Evolutionary conservation across 2,329 filamentous ascomycete genomes (phyloP).

Genomic region (Alternaria gansuensis): DNA sequence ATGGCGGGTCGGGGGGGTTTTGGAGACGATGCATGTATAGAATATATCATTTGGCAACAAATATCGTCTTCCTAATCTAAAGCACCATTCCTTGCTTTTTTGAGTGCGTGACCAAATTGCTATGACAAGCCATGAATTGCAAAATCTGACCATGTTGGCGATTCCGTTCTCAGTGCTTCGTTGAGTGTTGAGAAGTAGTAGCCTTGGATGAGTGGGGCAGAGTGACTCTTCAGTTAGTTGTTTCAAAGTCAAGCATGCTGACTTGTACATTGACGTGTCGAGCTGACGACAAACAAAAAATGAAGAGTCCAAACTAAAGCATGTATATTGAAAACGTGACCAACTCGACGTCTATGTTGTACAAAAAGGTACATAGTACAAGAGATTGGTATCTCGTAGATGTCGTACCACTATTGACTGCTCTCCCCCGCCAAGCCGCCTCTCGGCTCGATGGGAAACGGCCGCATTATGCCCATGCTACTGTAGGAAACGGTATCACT

Average conservation of each 20-base stretch:
- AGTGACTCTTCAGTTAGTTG: neutral
- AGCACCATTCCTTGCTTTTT: neutral
- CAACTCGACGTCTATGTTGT: conserved; percentile 52
- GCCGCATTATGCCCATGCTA: conserved; percentile 37
- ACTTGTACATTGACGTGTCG: neutral
- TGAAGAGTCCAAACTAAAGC: conserved; percentile 28
- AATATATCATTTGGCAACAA: conserved; percentile 20
- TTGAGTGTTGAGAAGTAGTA: neutral
- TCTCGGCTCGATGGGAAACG: conserved; percentile 23
- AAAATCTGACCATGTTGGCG: neutral
- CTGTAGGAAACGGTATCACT: conserved; percentile 28
- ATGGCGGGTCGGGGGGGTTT: conserved; percentile 5
- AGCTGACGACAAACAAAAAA: neutral
- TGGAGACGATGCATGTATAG: conserved; percentile 28
- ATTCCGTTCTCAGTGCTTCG: neutral
- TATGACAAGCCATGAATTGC: neutral
- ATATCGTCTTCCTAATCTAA: conserved; percentile 9
- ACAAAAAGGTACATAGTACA: conserved; percentile 55
- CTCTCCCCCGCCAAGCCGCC: conserved; percentile 23
- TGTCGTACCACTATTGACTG: conserved; percentile 33
- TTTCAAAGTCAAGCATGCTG: neutral
- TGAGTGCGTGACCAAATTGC: neutral
- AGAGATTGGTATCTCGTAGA: conserved; percentile 39
- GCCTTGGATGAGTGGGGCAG: neutral
- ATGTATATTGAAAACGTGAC: conserved; percentile 49